Conservation (phyloP, 352 stramenopile species). For the Saprolegnia diclina region DNA sequence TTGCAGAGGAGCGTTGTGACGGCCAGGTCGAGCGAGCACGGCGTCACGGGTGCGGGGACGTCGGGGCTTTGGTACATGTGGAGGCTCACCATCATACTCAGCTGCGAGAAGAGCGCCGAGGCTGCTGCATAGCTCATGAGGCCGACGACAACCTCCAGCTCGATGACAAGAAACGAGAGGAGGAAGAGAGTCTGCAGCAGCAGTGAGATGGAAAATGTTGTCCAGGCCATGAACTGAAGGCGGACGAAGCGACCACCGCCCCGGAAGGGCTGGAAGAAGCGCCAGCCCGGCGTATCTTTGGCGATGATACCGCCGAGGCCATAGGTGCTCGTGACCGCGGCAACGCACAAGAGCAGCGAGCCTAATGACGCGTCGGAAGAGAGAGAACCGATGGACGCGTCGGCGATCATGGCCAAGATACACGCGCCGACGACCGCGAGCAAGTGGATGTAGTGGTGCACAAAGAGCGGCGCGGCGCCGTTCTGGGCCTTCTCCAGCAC, state of each 20-base stretch:
- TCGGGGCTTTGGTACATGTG: conserved; percentile 45
- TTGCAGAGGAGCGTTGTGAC: conserved; percentile 24
- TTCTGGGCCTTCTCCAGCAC: conserved; percentile 42
- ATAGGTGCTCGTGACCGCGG: conserved; percentile 78
- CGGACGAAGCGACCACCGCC: conserved; percentile 68
- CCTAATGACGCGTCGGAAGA: conserved; percentile 37
- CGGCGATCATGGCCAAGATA: conserved; percentile 51
- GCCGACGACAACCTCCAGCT: conserved; percentile 74
- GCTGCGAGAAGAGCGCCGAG: conserved; percentile 58
- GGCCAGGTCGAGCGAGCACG: conserved; percentile 14
- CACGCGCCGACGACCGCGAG: conserved; percentile 62
- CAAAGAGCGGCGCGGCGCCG: conserved; percentile 48
- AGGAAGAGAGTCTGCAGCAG: conserved; percentile 71
- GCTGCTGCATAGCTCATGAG: conserved; percentile 55
- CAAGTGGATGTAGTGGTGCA: conserved; percentile 87
- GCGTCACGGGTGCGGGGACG: not conserved
- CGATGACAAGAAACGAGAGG: conserved; percentile 67
- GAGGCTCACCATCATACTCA: conserved; percentile 80
- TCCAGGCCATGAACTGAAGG: conserved; percentile 74
- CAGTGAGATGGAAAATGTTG: conserved; percentile 61
- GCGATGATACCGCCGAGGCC: conserved; percentile 64
- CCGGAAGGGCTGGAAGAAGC: conserved; percentile 78
- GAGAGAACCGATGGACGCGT: conserved; percentile 40
- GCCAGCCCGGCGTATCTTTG: conserved; percentile 60
- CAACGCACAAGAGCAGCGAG: conserved; percentile 64